Evolutionary conservation across 148 eudicot species (phyloP), one percentile per base, ranked within the genome.

Genomic region (Rhododendron henanense): DNA sequence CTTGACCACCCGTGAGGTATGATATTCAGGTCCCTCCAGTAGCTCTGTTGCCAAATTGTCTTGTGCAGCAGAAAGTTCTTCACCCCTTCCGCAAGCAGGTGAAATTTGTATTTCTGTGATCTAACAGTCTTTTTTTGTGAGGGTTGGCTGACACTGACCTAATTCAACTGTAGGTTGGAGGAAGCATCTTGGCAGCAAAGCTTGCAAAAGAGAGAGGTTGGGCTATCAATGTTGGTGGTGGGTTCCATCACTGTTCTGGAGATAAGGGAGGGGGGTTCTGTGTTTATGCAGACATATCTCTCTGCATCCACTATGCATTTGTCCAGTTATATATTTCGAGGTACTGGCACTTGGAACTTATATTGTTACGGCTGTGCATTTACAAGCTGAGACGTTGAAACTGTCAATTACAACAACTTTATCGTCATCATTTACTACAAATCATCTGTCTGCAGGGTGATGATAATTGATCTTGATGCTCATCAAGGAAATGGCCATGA

Each of bases 141-240:
- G 63, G 28, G 9, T 84, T 48, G 47, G 79, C 53, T 78, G 25
- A 78, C 39, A 82, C 74, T 23, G 73, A 79, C 50, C 23, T n/a
- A 59, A 59, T 63, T 78, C 55, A 61, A 23, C 51, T 28, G 37
- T 81, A 96, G 99, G 97, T 96, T 35, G 99, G 99, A 85, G 99
- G 99, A 75, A 93, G 95, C 79, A 84, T 96, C 83, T 88, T 96
- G 84, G 97, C 98, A 78, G 98, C 94, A 82, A 95, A 96, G 91
- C 94, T 96, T 84, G 99, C 99, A 11, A 95, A 92, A 87, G 99
- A 96, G 86, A 89, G 92, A 83, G 99, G 99, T 65, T 95, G 98
- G 97, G 98, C 99, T 81, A 95, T 96, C 81, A 96, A 96, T 91
- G 95, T 95, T 59, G 99, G 99, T 51, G 99, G 99, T 86, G 99